Conservation (phyloP, 768 basidiomycete species). For the Piloderma croceum region DNA sequence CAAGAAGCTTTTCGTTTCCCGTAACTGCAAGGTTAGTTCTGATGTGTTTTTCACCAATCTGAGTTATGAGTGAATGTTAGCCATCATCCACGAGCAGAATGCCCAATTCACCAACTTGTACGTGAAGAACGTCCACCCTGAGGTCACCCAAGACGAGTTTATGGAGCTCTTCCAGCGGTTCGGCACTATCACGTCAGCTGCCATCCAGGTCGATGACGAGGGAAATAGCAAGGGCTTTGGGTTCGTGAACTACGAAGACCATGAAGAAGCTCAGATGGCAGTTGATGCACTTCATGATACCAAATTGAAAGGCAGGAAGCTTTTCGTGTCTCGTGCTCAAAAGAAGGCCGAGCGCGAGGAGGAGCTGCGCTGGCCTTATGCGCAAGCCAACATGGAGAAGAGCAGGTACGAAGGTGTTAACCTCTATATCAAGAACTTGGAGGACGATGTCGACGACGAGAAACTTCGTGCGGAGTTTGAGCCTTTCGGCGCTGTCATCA, state of each 20-base stretch:
- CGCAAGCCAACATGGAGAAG: conserved; percentile 95
- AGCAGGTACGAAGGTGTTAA: conserved; percentile 99
- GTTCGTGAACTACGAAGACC: conserved; percentile 92
- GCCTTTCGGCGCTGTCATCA: conserved; percentile 94
- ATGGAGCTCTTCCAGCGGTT: conserved; percentile 69
- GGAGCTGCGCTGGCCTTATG: conserved; percentile 88
- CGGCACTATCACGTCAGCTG: conserved; percentile 84
- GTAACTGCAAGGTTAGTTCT: conserved; percentile 75
- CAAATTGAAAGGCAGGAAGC: conserved; percentile 79
- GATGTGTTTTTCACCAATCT: no score
- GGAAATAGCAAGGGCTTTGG: conserved; percentile 97
- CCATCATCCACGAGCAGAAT: conserved; percentile 97
- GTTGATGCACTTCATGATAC: conserved; percentile 85
- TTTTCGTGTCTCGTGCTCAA: conserved; percentile 95
- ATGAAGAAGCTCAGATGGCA: conserved; percentile 88
- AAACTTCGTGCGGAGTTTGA: conserved; percentile 96
- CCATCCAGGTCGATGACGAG: conserved; percentile 77
- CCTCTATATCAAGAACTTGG: conserved; percentile 99
- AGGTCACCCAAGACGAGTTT: conserved; percentile 86
- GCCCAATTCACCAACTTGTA: conserved; percentile 98
- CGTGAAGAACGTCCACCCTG: conserved; percentile 91
- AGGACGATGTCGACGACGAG: conserved; percentile 97
- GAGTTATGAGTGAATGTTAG: no score
- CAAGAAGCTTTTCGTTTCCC: conserved; percentile 63
- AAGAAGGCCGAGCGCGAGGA: conserved; percentile 99